Base-by-base conservation (phyloP, 1,284 basidiomycete genomes). In the Trametes polyzona region DNA sequence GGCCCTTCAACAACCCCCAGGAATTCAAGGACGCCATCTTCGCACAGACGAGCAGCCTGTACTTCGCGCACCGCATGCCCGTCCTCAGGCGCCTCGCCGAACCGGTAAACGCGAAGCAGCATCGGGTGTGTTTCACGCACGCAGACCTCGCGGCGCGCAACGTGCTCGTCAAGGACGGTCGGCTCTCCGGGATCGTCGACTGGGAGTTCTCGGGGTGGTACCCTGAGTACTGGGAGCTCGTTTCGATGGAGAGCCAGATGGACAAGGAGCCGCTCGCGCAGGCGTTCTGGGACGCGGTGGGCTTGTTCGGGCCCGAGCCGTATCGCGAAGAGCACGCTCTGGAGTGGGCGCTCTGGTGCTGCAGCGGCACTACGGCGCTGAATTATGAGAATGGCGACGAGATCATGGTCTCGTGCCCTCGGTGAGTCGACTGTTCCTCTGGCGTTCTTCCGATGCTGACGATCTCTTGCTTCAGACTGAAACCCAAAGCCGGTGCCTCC, bases 161-260 rank as follows among this genome's bases (percentile, higher is more conserved):
- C 32, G 58, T 65, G 48, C 47, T 67, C 17, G 47, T 65, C 4
- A 24, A 56, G 21, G 58, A 61, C 21, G 65, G 61, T 12, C 30
- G 51, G 21, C 42, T 67, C n/a, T 36, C 53, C 1, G 63, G 51
- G 6, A 52, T 67, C 33, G 40, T 68, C 26, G 66, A 65, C 46
- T 68, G 66, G 66, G 65, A 68, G 23, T 39, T 26, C 36, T 55
- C 61, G 6, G 66, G 65, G 24, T 67, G 65, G 61, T 62, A 57
- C 35, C 66, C 65, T 14, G 63, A 65, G 39, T 66, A 67, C 46
- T 67, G 66, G 66, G 65, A 65, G 54, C 44, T 32, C 32, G 50
- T 48, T 27, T 37, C 37, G 41, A 53, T 53, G n/a, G 49, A 51
- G 23, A 42, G 35, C 36, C 49, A 51, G 33, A 35, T 35, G 33